A percentile compares a stretch with the other conserved stretches of the same genome.
phyloP scores from a whole-genome alignment of 495 filamentous ascomycete species.

The Talaromyces liani region DNA sequence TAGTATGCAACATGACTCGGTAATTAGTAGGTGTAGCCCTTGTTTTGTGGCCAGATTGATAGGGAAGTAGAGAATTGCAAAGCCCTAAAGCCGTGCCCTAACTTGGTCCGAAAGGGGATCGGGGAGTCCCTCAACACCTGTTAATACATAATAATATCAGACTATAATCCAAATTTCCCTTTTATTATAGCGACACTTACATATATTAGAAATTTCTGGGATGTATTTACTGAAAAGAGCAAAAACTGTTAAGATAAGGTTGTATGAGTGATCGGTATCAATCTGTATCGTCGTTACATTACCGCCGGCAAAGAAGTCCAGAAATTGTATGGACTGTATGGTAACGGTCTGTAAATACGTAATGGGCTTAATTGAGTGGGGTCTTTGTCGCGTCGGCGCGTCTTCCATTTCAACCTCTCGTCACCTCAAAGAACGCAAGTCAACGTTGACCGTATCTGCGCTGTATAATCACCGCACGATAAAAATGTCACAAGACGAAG shows the following conservation, averaged over 20 bases:
- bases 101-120: background rate
- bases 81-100: background rate
- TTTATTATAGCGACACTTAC: background rate
- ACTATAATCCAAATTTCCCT: background rate
- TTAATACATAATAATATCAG: background rate
- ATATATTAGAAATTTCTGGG: background rate
- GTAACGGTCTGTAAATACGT: background rate
- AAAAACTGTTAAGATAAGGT: background rate
- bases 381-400: constrained; percentile 1
- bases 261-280: background rate
- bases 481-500: constrained; percentile 12
- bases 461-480: background rate
- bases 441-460: background rate
- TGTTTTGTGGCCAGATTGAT: too few relatives aligned
- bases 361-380: background rate
- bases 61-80: background rate
- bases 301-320: background rate
- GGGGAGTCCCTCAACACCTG: background rate
- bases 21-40: too few relatives aligned
- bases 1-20: too few relatives aligned
- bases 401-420: background rate
- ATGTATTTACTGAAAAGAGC: background rate
- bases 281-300: background rate
- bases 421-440: background rate
- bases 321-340: background rate